Evolutionary conservation across 176 grass and related monocot species (phyloP).

Genomic region (Saccharum spontaneum): DNA sequence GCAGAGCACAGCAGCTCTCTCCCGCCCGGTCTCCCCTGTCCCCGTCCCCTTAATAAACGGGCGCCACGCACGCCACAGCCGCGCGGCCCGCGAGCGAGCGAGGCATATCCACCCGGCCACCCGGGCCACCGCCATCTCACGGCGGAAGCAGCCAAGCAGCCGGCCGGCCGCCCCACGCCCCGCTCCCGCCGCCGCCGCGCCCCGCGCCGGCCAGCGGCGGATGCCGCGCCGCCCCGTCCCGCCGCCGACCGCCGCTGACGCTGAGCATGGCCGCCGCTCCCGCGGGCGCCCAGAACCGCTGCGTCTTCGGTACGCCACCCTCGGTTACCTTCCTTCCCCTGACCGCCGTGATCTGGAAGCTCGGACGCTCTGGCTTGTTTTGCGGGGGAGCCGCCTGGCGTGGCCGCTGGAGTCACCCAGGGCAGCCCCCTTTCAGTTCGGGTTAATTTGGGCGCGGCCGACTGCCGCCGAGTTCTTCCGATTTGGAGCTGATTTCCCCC

Average conservation of each 20-base stretch:
- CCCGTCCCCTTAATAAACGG: not conserved
- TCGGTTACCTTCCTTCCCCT: not conserved
- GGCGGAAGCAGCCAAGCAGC: constrained; percentile 14
- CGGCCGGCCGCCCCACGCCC: not conserved
- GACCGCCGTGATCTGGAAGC: not conserved
- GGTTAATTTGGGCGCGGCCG: not conserved
- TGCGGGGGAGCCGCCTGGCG: not conserved
- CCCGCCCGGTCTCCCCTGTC: not conserved
- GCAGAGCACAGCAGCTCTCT: not conserved
- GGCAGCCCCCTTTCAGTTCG: not conserved
- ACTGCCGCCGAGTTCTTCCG: not conserved
- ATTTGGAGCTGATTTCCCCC: not conserved
- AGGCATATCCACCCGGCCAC: constrained; percentile 9
- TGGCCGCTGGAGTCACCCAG: not conserved
- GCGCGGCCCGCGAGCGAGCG: not conserved
- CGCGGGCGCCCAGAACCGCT: constrained; percentile 66
- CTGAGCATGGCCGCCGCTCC: constrained; percentile 58
- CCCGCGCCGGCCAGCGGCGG: constrained; percentile 1
- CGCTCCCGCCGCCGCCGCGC: not conserved
- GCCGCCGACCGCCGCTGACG: constrained; percentile 17
- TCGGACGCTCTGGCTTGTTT: not conserved
- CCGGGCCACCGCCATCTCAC: not conserved
- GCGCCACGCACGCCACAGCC: not conserved
- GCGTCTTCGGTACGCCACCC: constrained; percentile 73
- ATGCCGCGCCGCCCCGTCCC: constrained; percentile 19